Percentiles rank a stretch among this genome's conserved stretches.
phyloP scores from a whole-genome alignment of 1,284 basidiomycete species.

The Bondarzewia mesenterica region DNA sequence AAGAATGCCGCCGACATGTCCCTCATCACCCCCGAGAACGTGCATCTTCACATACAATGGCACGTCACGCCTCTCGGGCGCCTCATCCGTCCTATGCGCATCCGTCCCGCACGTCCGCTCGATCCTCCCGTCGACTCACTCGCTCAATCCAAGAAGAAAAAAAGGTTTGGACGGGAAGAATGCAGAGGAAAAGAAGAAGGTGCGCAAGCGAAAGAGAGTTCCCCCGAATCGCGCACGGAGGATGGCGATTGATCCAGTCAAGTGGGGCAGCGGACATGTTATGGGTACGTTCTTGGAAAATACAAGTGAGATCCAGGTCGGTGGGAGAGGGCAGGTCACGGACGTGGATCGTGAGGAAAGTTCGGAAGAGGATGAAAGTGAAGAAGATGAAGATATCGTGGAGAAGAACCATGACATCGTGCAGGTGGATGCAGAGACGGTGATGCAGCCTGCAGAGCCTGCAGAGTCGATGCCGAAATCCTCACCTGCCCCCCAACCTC shows the following conservation, averaged over 20 bases:
- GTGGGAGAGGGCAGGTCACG: neutral
- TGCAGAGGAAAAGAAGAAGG: conserved; percentile 9
- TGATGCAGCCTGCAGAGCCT: too few relatives aligned
- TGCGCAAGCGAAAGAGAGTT: conserved; percentile 15
- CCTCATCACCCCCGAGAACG: conserved; percentile 49
- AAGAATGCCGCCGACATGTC: conserved; percentile 52
- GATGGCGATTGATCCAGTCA: conserved; percentile 56
- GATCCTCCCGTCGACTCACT: conserved; percentile 24
- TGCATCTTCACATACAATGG: conserved; percentile 47
- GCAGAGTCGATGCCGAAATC: too few relatives aligned
- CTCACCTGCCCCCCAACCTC: too few relatives aligned
- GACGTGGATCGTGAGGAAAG: too few relatives aligned
- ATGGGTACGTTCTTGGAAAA: conserved; percentile 57
- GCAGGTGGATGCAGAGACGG: conserved; percentile 11
- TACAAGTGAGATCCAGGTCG: conserved; percentile 8
- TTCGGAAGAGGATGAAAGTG: conserved; percentile 3
- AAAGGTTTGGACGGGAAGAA: conserved; percentile 10
- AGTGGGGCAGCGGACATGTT: conserved; percentile 57
- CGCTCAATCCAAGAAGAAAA: conserved; percentile 3
- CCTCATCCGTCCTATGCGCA: conserved; percentile 54
- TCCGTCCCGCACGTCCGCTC: conserved; percentile 58
- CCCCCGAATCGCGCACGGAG: conserved; percentile 40
- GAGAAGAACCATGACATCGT: conserved; percentile 10
- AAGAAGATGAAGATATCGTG: conserved; percentile 7
- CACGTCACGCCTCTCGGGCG: conserved; percentile 57